phyloP scores from a whole-genome alignment of 1,284 basidiomycete species.

The Naganishia liquefaciens region DNA sequence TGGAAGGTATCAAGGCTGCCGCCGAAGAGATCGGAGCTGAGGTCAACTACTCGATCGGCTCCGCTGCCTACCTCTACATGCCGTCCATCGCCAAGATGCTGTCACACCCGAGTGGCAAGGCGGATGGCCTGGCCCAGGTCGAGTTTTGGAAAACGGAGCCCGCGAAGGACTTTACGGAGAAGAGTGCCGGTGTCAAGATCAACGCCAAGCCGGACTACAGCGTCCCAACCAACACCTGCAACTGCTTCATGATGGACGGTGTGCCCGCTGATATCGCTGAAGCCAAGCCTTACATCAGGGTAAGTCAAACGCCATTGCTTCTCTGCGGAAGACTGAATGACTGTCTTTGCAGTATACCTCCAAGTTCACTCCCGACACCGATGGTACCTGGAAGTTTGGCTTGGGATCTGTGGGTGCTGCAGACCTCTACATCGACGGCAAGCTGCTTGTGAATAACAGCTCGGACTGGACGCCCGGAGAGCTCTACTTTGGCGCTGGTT shows the following conservation, averaged over 20 bases:
- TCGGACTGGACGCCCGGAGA: conserved; percentile 52
- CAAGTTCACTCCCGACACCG: conserved; percentile 34
- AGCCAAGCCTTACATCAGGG: conserved; percentile 29
- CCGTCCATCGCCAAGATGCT: conserved; percentile 35
- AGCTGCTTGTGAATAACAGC: conserved; percentile 68
- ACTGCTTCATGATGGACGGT: conserved; percentile 37
- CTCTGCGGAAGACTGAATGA: too few relatives aligned
- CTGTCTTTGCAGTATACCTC: conserved; percentile 17
- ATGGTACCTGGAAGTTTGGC: conserved; percentile 62
- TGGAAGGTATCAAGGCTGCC: conserved; percentile 58
- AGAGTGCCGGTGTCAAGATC: conserved; percentile 26
- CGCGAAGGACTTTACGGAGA: conserved; percentile 28
- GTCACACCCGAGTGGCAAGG: conserved; percentile 25
- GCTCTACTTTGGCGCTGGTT: conserved; percentile 56
- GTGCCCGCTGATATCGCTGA: conserved; percentile 24
- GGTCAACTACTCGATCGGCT: conserved; percentile 37
- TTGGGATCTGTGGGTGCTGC: conserved; percentile 30
- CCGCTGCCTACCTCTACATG: conserved; percentile 37
- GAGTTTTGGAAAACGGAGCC: conserved; percentile 34
- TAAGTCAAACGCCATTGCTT: background rate
- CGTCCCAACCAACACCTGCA: conserved; percentile 24
- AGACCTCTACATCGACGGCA: conserved; percentile 60
- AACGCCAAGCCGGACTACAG: conserved; percentile 27
- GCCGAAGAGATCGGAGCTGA: conserved; percentile 37
- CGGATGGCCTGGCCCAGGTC: conserved; percentile 25